Evolutionary conservation across 1,284 basidiomycete genomes (phyloP).

Genomic region (Porogramme epimiltina): DNA sequence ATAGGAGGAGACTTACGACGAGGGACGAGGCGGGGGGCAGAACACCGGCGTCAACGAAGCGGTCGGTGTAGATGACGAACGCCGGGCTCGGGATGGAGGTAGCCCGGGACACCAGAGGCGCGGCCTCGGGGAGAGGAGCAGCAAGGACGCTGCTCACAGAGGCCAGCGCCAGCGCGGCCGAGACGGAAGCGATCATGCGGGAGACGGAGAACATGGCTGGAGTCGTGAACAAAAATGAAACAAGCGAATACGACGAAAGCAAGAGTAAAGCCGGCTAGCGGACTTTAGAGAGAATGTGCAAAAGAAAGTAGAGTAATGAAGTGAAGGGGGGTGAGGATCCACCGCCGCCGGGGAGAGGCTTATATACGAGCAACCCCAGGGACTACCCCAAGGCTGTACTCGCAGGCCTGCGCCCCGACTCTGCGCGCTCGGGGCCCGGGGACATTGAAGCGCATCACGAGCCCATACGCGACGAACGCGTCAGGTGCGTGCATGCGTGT

Average conservation of each 20-base stretch:
- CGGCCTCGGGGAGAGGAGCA: conserved; percentile 7
- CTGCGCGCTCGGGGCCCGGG: too few species aligned
- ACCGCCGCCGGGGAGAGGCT: too few species aligned
- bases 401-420: too few species aligned
- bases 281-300: conserved; percentile 10
- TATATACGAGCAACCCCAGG: too few species aligned
- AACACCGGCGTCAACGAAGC: conserved; percentile 9
- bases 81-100: conserved; percentile 10
- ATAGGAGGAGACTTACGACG: background rate
- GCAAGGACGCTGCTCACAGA: conserved; percentile 19
- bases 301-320: conserved; percentile 13
- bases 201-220: conserved; percentile 19
- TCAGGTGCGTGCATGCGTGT: too few species aligned
- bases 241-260: conserved; percentile 3
- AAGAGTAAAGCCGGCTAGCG: conserved; percentile 16
- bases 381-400: too few species aligned
- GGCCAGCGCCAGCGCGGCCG: conserved; percentile 17
- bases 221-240: conserved; percentile 4
- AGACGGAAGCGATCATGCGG: conserved; percentile 18
- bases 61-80: conserved; percentile 19
- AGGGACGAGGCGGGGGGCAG: conserved; percentile 8
- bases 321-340: conserved; percentile 2
- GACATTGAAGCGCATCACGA: too few species aligned
- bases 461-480: too few species aligned
- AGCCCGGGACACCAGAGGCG: conserved; percentile 3